Evolutionary conservation across 2,329 filamentous ascomycete species (phyloP), one percentile per base, ranked within the genome.

Genomic region (Hypoxylon sp.): DNA sequence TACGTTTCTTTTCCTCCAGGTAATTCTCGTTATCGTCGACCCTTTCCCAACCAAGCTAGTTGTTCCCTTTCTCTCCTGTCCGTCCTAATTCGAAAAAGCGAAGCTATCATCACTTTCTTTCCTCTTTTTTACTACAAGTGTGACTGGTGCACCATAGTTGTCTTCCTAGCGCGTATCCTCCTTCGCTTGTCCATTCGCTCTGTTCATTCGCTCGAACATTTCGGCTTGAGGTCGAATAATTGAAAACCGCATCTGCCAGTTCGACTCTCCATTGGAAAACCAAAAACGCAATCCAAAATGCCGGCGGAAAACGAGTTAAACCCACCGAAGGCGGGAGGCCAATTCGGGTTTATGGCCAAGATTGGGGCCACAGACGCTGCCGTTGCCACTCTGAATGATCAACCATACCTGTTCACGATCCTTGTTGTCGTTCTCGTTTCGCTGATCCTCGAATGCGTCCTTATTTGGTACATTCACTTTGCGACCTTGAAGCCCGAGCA

Each of bases 401-500:
- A 89, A 76, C 86, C 87, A 21, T 79, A 84, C 65, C 80, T 88
- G 57, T 88, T 88, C 78, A 85, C 81, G 69, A 84, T 85, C 67
- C 83, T 89, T 64, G 68, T 88, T 68, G 75, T 87, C 74, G 85
- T 86, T 63, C 79, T 88, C 60, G 73, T 86, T 73, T 78, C 78
- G 64, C 71, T 88, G 53, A 80, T 80, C 65, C 73, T 83, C 7
- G 79, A 88, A 70, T 76, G 75, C 61, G 71, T 80, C 8, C 77
- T 88, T 51, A 76, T 85, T 57, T 87, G 84, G 84, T 87, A 82
- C 78, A 88, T 88, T 73, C 85, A 88, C 77, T 83, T 80, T 73
- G 85, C 85, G 62, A 89, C 87, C 19, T 67, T 87, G 78, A 89
- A 88, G 79, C 86, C 86, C 14, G 85, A 87, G 73, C 87, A 89